phyloP scores from a whole-genome alignment of 768 basidiomycete genomes.

The Termitomyces sp. region DNA sequence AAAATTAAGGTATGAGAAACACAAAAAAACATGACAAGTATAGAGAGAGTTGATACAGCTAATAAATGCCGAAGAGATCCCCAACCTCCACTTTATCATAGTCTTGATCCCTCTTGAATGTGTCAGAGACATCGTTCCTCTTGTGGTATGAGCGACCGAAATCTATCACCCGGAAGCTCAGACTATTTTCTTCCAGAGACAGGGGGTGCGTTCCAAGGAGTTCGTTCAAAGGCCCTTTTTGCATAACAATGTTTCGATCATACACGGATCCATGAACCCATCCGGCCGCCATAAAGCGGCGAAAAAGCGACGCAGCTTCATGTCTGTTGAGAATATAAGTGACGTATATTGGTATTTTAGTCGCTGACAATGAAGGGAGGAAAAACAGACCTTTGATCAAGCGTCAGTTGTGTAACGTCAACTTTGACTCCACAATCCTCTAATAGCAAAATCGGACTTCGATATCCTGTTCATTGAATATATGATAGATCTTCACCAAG shows the following conservation, averaged over 20 bases:
- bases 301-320: conserved; percentile 37
- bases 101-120: too few relatives aligned
- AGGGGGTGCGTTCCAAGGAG: conserved; percentile 10
- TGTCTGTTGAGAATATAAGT: conserved; percentile 19
- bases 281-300: conserved; percentile 28
- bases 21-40: too few relatives aligned
- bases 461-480: conserved; percentile 12
- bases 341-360: neutral
- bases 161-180: conserved; percentile 38
- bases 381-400: conserved; percentile 32
- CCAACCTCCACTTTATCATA: too few relatives aligned
- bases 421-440: conserved; percentile 38
- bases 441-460: conserved; percentile 38
- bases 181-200: conserved; percentile 1
- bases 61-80: too few relatives aligned
- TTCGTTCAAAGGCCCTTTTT: conserved; percentile 24
- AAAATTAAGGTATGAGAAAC: too few relatives aligned
- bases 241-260: conserved; percentile 33
- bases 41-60: too few relatives aligned
- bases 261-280: conserved; percentile 35
- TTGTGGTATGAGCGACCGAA: conserved; percentile 25
- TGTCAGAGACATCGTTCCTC: neutral
- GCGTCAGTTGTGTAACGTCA: conserved; percentile 15
- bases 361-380: neutral
- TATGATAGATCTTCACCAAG: too few relatives aligned